A percentile compares a stretch with the other conserved stretches of the same genome.
Evolutionary conservation across 192 early-diverging fungal genomes (phyloP).

Genomic region (Entomortierella chlamydospora): DNA sequence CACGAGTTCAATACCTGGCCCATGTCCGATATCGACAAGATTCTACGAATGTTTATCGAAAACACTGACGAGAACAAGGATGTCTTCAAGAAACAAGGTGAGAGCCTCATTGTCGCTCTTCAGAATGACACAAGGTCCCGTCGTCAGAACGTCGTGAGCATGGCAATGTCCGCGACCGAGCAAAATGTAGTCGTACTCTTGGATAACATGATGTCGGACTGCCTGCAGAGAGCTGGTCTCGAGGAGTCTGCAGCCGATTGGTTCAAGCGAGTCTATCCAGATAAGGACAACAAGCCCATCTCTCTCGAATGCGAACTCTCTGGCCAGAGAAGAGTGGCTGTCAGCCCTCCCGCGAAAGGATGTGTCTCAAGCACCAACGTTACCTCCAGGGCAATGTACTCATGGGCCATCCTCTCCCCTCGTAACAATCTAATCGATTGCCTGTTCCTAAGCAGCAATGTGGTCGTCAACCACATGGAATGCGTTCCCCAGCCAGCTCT

Average conservation of each 20-base stretch:
- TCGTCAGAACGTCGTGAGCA: slow-evolving; percentile 3
- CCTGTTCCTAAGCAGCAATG: slow-evolving; percentile 2
- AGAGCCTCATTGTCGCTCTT: slow-evolving; percentile 4
- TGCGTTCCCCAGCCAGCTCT: background rate
- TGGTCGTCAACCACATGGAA: slow-evolving; percentile 7
- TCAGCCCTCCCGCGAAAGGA: background rate
- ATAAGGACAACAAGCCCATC: background rate
- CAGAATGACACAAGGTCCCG: slow-evolving; percentile 7
- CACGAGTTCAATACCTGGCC: background rate
- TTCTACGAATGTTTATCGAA: slow-evolving; percentile 5
- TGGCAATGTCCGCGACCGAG: slow-evolving; percentile 5
- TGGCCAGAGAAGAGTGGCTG: background rate
- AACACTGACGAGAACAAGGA: slow-evolving; percentile 26
- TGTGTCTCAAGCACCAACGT: slow-evolving; percentile 8
- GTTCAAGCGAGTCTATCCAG: slow-evolving; percentile 8
- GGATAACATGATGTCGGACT: slow-evolving; percentile 14
- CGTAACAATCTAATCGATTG: slow-evolving; percentile 2
- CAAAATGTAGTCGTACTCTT: background rate
- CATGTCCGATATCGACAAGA: background rate
- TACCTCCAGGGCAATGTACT: background rate
- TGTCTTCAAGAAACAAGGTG: slow-evolving; percentile 19
- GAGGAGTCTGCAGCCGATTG: slow-evolving; percentile 13
- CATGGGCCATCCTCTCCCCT: slow-evolving; percentile 24
- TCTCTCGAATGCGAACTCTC: slow-evolving; percentile 26
- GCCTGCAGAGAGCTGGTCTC: slow-evolving; percentile 16